Evolutionary conservation across 2,329 filamentous ascomycete species (phyloP).

Genomic region (Samsoniella hepiali): DNA sequence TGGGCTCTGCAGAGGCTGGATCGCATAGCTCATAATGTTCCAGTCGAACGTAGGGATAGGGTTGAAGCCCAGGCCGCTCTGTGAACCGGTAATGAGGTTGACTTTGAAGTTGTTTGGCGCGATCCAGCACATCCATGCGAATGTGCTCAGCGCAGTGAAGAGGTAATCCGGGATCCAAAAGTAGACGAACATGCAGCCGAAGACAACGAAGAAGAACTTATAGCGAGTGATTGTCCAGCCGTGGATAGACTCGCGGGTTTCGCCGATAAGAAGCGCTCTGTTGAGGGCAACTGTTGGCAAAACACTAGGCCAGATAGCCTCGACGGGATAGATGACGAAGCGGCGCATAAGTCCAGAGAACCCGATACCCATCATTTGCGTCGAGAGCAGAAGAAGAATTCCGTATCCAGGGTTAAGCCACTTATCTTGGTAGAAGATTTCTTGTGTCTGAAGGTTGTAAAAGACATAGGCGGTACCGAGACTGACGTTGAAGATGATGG

Average conservation of each 20-base stretch:
- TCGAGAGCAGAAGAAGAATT: constrained; percentile 31
- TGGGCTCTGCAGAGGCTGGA: constrained; percentile 6
- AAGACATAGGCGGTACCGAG: constrained; percentile 36
- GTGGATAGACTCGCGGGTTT: constrained; percentile 34
- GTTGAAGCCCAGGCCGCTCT: constrained; percentile 8
- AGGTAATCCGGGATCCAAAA: constrained; percentile 46
- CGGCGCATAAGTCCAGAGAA: constrained; percentile 33
- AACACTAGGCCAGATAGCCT: constrained; percentile 20
- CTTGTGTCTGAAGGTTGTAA: constrained; percentile 35
- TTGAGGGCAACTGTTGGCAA: constrained; percentile 27
- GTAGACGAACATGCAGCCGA: constrained; percentile 39
- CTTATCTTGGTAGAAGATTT: constrained; percentile 22
- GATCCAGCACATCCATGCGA: constrained; percentile 49
- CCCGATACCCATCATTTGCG: constrained; percentile 34
- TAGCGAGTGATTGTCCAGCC: constrained; percentile 43
- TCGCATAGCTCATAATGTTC: constrained; percentile 1
- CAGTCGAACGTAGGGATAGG: constrained; percentile 17
- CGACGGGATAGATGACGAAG: constrained; percentile 25
- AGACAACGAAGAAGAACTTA: constrained; percentile 38
- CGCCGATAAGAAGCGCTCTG: constrained; percentile 28
- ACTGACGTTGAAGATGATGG: constrained; percentile 37
- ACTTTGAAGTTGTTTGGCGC: constrained; percentile 39
- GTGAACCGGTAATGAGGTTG: constrained; percentile 24
- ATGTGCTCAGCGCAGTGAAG: constrained; percentile 39
- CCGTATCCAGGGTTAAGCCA: constrained; percentile 29